Base-by-base conservation (phyloP, 306 rosid species). In the Cicer arietinum region DNA sequence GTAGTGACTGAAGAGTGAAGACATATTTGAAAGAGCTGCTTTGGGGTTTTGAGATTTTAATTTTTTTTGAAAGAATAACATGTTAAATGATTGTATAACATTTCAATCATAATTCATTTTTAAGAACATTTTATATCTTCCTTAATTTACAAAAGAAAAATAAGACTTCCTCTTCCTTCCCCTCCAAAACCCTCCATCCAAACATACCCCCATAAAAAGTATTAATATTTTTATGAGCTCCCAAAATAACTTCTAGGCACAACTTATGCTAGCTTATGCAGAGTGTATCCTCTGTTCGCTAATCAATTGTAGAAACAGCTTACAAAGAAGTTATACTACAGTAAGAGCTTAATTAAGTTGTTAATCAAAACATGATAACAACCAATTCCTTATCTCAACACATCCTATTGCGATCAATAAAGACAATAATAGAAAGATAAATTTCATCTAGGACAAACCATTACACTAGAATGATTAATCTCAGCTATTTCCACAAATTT, bases 401-500 rank as follows among this genome's bases (percentile, higher is more conserved):
- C 65, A 56, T 47, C 22, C 50, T n/a, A 9, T 9, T 7, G 14
- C 11, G 17, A 39, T 35, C 17, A 22, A 66, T 25, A 40, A 16
- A 22, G 10, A 16, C 64, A 63, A 52, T 1, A 62, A 57, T 59
- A 57, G 46, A 66, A 71, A 58, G 4, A 47, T 16, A 35, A 20
- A 44, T 66, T 65, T 60, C 52, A 61, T 61, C 54, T 14, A 14
- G 37, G 40, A 41, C 6, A 66, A 65, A 48, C 60, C 25, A 67
- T 47, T 37, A 58, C 16, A 58, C 1, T 58, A 79, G 60, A 16
- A 56, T 52, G 47, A 41, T 40, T 68, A 57, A 59, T 43, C 76
- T 7, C 8, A 41, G 41, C 12, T 14, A 59, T 7, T 73, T 39
- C 42, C 52, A 45, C 11, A 69, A 14, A 14, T 56, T 6, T 30